Evolutionary conservation across 1,139 yeast species (phyloP), one percentile per base, ranked within the genome.

Genomic region (Scheffersomyces quercinus): DNA sequence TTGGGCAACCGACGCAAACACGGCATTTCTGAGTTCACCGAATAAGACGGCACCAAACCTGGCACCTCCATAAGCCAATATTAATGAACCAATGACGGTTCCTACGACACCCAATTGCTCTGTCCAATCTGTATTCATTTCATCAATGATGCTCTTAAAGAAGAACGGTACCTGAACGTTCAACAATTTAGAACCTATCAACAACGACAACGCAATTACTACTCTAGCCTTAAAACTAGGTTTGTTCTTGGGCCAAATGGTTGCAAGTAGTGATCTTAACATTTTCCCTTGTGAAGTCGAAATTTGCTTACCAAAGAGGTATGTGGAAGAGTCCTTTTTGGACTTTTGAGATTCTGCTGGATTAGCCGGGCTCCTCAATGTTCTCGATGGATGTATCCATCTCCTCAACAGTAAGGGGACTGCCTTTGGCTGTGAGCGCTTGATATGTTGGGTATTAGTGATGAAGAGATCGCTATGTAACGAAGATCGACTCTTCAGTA

Each of bases 131-230:
- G 91, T 77, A 59, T 93, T 93, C 98, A 93, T 91, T 12, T 83
- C 81, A 67, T 93, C 99, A 38, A 93, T 83, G 41, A 90, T 91
- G 37, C 80, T 77, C 59, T 93, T 95, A 75, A 93, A 93, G 64
- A 81, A 89, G 58, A 93, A 91, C 0, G 99, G 99, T 3, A 93
- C 99, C 62, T 93, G 96, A 5, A 93, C 97, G 61, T 91, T 95
- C 37, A 93, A 71, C 6, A 93, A 59, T 62, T 93, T 93, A 28
- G 97, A 87, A 0, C 83, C 83, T 5, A 95, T 78, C 49, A 93
- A 75, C 42, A 93, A 66, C 0, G 83, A 58, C 26, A 93, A 62
- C 0, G 99, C 97, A 7, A 86, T 53, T 0, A 86, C 66, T 0
- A 93, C 99, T 38, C 99, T 71, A 32, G 80, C 58, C 59, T 83